Evolutionary conservation across 1,284 basidiomycete species (phyloP), one percentile per base, ranked within the genome.

Genomic region (Irpex sp.): DNA sequence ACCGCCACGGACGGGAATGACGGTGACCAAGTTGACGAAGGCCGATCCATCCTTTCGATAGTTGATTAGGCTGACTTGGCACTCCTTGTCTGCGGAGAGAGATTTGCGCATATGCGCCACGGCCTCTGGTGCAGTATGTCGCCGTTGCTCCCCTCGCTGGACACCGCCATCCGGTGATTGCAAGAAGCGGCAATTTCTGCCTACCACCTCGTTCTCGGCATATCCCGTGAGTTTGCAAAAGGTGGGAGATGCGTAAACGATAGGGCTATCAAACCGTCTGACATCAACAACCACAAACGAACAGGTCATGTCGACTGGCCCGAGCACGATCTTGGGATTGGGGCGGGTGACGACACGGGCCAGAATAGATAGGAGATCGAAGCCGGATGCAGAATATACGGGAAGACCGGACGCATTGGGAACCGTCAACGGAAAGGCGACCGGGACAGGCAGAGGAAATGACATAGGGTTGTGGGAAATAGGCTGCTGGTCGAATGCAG

Each of bases 231-330:
- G 81, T 26, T 81, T 78, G 70, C 82, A 88, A 72, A 97, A 97
- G 0, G 79, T 78, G 26, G 92, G 93, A 9, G 88, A 92, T 63
- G 92, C 93, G 69, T 96, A 97, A 8, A 97, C 88, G 70, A 98
- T 89, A 1, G 95, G 94, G 57, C 81, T 81, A 71, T 98, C 95
- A 68, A 86, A 86, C 57, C 90, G 80, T 11, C 91, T 85, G 17
- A 89, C 83, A 72, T 98, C 95, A 61, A 90, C 89, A 58, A 98
- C 91, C 66, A 92, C 83, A 74, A 98, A 98, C 7, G 92, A 87
- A 72, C 93, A 95, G 2, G 92, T 91, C 63, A 95, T 80, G 74
- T 98, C 96, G 43, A 98, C 93, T 0, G 96, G 94, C 7, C 96
- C 96, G 17, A 98, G 84, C 5, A 83, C 76, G 56, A 97, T 85